Conservation (phyloP, 2,329 filamentous ascomycete species). For the Akanthomyces lecanii region DNA sequence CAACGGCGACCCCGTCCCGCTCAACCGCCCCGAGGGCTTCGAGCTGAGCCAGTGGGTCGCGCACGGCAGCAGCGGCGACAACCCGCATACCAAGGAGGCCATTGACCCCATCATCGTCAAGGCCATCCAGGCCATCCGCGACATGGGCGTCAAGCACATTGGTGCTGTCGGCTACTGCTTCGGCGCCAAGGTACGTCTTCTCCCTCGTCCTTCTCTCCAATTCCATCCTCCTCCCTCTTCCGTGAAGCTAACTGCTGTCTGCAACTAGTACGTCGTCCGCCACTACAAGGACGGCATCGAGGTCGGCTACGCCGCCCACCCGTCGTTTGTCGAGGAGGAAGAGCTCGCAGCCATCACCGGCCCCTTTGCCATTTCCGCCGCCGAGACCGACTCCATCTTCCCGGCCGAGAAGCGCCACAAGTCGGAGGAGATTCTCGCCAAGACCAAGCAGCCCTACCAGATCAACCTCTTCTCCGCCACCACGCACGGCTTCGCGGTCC, state of each 20-base stretch:
- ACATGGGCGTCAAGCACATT: slow-evolving; percentile 49
- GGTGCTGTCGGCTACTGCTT: slow-evolving; percentile 62
- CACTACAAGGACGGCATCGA: slow-evolving; percentile 55
- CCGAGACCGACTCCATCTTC: slow-evolving; percentile 59
- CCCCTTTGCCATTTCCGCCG: slow-evolving; percentile 59
- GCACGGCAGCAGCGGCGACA: slow-evolving; percentile 44
- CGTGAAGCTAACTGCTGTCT: neutral
- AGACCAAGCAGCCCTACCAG: slow-evolving; percentile 57
- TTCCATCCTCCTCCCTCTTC: neutral
- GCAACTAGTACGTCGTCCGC: slow-evolving; percentile 59
- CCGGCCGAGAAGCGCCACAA: slow-evolving; percentile 49
- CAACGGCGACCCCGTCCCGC: slow-evolving; percentile 31
- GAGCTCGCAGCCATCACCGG: slow-evolving; percentile 55
- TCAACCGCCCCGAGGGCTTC: slow-evolving; percentile 26
- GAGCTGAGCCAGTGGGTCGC: slow-evolving; percentile 32
- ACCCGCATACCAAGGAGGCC: slow-evolving; percentile 35
- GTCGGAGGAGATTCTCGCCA: slow-evolving; percentile 55
- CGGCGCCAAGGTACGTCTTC: slow-evolving; percentile 52
- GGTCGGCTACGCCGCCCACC: slow-evolving; percentile 61
- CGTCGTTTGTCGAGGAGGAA: slow-evolving; percentile 53
- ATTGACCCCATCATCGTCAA: slow-evolving; percentile 33
- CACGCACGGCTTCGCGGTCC: slow-evolving; percentile 69
- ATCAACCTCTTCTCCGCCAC: slow-evolving; percentile 66
- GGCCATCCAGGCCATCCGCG: slow-evolving; percentile 51
- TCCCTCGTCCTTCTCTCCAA: neutral